Evolutionary conservation across 2,329 filamentous ascomycete species (phyloP).

Genomic region (Arthroderma uncinatum): DNA sequence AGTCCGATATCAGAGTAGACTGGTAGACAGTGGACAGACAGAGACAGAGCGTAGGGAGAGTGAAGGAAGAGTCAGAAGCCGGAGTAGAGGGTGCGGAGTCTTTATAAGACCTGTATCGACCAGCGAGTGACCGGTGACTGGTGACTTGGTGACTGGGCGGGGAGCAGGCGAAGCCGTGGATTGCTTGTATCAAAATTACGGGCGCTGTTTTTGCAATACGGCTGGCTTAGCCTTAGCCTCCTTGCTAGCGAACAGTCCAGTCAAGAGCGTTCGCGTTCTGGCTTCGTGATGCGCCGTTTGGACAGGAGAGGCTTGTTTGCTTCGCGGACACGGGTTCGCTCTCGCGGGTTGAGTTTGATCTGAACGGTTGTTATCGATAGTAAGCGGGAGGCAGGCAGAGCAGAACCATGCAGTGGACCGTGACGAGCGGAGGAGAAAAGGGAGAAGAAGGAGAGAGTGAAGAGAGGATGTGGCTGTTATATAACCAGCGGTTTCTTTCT

Average conservation of each 20-base stretch:
- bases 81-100: background rate
- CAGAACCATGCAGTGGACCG: background rate
- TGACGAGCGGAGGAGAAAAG: too few species aligned
- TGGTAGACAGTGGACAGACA: background rate
- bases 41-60: conserved; percentile 4
- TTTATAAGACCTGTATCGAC: conserved; percentile 1
- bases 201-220: conserved; percentile 1
- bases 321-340: background rate
- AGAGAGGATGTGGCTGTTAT: background rate
- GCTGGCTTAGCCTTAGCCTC: background rate
- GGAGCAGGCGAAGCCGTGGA: background rate
- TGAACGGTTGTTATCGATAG: background rate
- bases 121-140: background rate
- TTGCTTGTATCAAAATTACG: background rate
- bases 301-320: background rate
- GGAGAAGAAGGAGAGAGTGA: too few species aligned
- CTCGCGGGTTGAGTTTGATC: background rate
- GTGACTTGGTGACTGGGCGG: background rate
- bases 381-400: background rate
- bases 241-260: background rate
- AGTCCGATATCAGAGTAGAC: background rate
- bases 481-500: background rate
- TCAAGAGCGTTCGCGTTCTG: too few species aligned
- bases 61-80: background rate
- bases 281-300: background rate